These are phyloP conservation scores for Lichenothelia convexa DNA, from an alignment of 495 filamentous ascomycete genomes.

Conservation along the genomic window DNA sequence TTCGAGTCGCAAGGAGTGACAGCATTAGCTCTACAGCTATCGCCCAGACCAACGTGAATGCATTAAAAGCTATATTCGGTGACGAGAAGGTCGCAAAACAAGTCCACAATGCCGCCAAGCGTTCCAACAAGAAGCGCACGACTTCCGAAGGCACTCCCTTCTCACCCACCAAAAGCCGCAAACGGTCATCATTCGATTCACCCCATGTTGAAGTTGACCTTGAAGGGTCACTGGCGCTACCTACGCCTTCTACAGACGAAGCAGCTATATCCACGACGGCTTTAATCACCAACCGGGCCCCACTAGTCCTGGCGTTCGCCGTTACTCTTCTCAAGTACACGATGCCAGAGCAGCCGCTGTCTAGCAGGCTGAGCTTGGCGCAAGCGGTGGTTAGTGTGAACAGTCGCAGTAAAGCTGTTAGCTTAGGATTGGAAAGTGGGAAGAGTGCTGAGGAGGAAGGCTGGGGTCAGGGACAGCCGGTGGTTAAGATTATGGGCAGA, in stretches of 20 bases:
- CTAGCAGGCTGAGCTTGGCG: constrained; percentile 56
- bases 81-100: constrained; percentile 57
- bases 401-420: constrained; percentile 54
- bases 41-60: constrained; percentile 34
- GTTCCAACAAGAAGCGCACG: constrained; percentile 41
- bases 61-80: constrained; percentile 38
- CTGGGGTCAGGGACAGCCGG: constrained; percentile 58
- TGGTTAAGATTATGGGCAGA: constrained; percentile 48
- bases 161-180: constrained; percentile 18
- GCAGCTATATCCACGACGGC: constrained; percentile 36
- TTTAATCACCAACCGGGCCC: constrained; percentile 59
- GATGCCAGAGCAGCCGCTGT: constrained; percentile 69
- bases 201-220: constrained; percentile 39
- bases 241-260: constrained; percentile 33
- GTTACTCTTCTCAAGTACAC: constrained; percentile 54
- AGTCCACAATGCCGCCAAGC: constrained; percentile 38
- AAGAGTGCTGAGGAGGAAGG: constrained; percentile 49
- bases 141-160: constrained; percentile 5
- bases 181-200: constrained; percentile 20
- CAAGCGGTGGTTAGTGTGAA: constrained; percentile 68
- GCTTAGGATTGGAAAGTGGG: constrained; percentile 49
- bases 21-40: constrained; percentile 35
- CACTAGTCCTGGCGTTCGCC: constrained; percentile 65
- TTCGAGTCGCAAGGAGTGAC: neutral
- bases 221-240: constrained; percentile 48